Conservation (phyloP, 1,284 basidiomycete species). For the Fomes fomentarius region DNA sequence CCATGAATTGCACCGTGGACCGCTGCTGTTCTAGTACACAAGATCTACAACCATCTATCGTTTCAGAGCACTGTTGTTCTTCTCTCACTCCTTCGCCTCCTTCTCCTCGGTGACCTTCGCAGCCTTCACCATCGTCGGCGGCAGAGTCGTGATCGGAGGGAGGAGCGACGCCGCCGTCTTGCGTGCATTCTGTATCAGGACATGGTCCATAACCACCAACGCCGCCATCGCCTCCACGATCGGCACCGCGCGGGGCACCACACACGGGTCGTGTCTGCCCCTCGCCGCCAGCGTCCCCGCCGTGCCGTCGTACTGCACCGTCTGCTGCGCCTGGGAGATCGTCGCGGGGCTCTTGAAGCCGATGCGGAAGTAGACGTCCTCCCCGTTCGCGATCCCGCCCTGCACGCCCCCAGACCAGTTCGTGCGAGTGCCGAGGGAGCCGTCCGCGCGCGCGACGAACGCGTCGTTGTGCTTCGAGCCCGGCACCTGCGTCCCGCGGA, state of each 20-base stretch:
- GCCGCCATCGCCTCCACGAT: slow-evolving; percentile 99
- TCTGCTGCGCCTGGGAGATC: slow-evolving; percentile 91
- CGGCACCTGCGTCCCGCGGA: slow-evolving; percentile 94
- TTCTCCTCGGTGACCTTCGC: slow-evolving; percentile 5
- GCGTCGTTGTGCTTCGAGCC: slow-evolving; percentile 95
- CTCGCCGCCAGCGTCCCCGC: slow-evolving; percentile 87
- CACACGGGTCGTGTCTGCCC: slow-evolving; percentile 97
- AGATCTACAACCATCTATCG: not conserved
- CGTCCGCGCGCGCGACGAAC: slow-evolving; percentile 74
- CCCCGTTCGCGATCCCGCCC: slow-evolving; percentile 97
- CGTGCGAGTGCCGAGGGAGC: slow-evolving; percentile 81
- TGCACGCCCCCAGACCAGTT: slow-evolving; percentile 99
- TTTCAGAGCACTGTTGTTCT: too few species aligned
- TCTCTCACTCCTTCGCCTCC: slow-evolving; percentile 6
- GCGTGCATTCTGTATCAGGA: slow-evolving; percentile 87
- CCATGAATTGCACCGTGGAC: slow-evolving; percentile 1
- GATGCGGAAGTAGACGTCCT: slow-evolving; percentile 96
- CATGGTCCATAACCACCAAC: slow-evolving; percentile 92
- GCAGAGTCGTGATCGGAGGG: slow-evolving; percentile 82
- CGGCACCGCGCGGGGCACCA: slow-evolving; percentile 96
- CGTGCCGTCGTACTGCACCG: slow-evolving; percentile 92
- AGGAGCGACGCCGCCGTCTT: slow-evolving; percentile 65
- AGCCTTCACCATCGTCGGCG: slow-evolving; percentile 83
- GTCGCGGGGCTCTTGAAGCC: slow-evolving; percentile 99
- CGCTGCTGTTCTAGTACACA: slow-evolving; percentile 9